Evolutionary conservation across 257 asterid genomes (phyloP).

Genomic region (Ajuga chamaepitys): DNA sequence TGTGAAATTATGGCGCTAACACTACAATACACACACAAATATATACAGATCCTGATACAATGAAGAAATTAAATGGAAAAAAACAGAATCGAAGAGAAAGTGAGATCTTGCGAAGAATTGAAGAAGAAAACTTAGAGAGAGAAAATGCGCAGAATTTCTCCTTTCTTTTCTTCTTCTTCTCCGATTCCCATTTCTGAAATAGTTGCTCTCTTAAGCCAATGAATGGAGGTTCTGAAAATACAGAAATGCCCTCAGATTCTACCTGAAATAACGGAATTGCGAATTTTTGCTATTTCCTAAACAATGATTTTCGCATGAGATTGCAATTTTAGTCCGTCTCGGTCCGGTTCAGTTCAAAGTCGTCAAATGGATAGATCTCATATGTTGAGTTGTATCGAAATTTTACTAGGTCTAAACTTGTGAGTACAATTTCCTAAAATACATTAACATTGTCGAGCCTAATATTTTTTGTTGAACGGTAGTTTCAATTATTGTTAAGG

Average conservation of each 20-base stretch:
- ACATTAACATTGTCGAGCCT: too few relatives aligned
- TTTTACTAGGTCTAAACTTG: too few relatives aligned
- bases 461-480: too few relatives aligned
- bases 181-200: slow-evolving; percentile 10
- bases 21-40: not conserved
- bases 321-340: too few relatives aligned
- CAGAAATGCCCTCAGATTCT: slow-evolving; percentile 26
- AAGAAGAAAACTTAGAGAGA: slow-evolving; percentile 12
- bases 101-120: slow-evolving; percentile 14
- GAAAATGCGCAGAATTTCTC: slow-evolving; percentile 3
- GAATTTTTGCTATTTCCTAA: slow-evolving; percentile 3
- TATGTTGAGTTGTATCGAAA: too few relatives aligned
- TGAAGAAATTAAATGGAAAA: not conserved
- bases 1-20: not conserved
- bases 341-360: too few relatives aligned
- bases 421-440: too few relatives aligned
- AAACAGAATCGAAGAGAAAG: slow-evolving; percentile 2
- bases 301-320: not conserved
- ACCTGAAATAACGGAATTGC: slow-evolving; percentile 30
- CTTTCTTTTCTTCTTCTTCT: slow-evolving; percentile 17
- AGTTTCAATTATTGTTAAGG: too few relatives aligned
- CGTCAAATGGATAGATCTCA: too few relatives aligned
- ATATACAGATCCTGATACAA: slow-evolving; percentile 19
- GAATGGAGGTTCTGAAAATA: not conserved
- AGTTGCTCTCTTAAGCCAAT: slow-evolving; percentile 15